Conservation (phyloP, 805 yeast species). For the Wickerhamiella qilinensis region DNA sequence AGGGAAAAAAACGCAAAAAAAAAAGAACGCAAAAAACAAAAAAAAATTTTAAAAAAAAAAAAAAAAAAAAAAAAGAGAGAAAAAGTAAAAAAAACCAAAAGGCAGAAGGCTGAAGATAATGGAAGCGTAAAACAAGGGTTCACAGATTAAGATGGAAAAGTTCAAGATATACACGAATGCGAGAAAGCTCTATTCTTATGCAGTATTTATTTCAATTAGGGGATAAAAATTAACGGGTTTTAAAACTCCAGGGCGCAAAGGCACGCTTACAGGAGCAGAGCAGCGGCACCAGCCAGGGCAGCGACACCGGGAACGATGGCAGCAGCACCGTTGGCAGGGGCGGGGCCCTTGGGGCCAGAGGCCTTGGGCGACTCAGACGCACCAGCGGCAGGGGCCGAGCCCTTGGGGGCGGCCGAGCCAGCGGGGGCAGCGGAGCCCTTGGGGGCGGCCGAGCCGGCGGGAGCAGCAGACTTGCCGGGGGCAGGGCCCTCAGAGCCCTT, state of each 20-base stretch:
- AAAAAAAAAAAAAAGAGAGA: too few species aligned
- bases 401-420: constrained; percentile 15
- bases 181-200: neutral
- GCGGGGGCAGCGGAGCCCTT: constrained; percentile 25
- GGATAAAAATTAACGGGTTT: neutral
- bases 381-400: neutral
- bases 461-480: neutral
- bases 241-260: too few species aligned
- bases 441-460: constrained; percentile 9
- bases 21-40: too few species aligned
- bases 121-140: neutral
- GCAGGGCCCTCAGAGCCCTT: neutral
- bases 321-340: constrained; percentile 20
- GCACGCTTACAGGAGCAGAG: neutral
- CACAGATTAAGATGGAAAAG: neutral
- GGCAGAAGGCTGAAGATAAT: neutral
- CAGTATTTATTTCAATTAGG: neutral
- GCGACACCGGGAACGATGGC: constrained; percentile 8
- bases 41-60: too few species aligned
- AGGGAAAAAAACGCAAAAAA: too few species aligned
- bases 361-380: neutral
- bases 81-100: too few species aligned
- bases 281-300: neutral
- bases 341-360: constrained; percentile 19
- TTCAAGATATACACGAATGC: neutral